These are phyloP conservation scores for Inosperma sp. DNA, from an alignment of 768 basidiomycete genomes.

Conservation along the genomic window DNA sequence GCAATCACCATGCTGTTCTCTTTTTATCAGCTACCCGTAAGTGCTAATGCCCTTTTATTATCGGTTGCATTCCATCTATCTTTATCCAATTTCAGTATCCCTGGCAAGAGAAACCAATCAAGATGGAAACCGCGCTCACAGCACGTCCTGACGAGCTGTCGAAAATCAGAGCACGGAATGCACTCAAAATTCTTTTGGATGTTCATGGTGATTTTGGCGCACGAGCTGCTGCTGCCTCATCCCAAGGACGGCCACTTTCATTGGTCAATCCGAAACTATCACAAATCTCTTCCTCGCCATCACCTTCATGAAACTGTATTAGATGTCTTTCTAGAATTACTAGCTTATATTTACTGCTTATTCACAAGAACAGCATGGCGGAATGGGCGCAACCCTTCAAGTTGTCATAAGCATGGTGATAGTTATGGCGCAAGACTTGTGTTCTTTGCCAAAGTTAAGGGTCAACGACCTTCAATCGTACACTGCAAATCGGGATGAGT, in stretches of 20 bases:
- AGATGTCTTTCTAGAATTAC: neutral
- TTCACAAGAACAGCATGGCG: too few species aligned
- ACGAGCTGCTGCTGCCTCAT: conserved; percentile 39
- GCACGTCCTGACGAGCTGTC: conserved; percentile 78
- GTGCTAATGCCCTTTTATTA: conserved; percentile 29
- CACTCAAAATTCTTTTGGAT: conserved; percentile 85
- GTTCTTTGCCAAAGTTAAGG: too few species aligned
- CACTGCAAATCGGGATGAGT: too few species aligned
- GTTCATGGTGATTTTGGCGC: conserved; percentile 87
- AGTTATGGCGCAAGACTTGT: too few species aligned
- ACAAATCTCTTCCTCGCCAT: conserved; percentile 18
- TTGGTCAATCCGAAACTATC: conserved; percentile 39
- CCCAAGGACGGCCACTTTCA: conserved; percentile 36
- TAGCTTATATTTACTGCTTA: too few species aligned
- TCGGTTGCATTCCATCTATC: conserved; percentile 2
- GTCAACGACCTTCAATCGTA: too few species aligned
- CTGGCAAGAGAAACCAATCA: conserved; percentile 63
- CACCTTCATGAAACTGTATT: neutral
- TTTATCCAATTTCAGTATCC: conserved; percentile 59
- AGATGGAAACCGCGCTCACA: conserved; percentile 67
- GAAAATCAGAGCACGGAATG: conserved; percentile 88
- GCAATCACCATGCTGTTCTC: conserved; percentile 10
- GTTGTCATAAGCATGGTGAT: too few species aligned
- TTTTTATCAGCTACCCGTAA: conserved; percentile 43
- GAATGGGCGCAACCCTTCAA: too few species aligned